Conservation (phyloP, 2,329 filamentous ascomycete species). For the Stachybotrys echinatus region DNA sequence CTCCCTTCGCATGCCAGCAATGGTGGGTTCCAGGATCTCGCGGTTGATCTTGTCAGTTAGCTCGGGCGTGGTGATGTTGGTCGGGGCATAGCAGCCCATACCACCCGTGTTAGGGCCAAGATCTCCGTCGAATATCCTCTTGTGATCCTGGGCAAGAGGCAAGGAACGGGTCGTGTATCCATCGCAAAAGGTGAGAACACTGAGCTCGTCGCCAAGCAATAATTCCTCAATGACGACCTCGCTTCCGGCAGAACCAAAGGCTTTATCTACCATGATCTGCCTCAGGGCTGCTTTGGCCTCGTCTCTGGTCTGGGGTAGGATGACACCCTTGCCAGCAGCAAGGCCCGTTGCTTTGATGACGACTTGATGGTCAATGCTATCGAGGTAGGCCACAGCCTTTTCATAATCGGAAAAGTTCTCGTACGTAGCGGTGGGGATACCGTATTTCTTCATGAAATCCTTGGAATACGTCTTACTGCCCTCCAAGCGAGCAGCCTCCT, state of each 20-base stretch:
- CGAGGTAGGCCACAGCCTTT: constrained; percentile 67
- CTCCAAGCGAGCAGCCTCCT: constrained; percentile 83
- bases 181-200: constrained; percentile 86
- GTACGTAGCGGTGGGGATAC: constrained; percentile 87
- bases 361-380: constrained; percentile 63
- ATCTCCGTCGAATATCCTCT: constrained; percentile 88
- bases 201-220: constrained; percentile 85
- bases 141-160: constrained; percentile 93
- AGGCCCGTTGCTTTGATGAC: constrained; percentile 94
- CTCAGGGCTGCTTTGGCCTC: constrained; percentile 79
- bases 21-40: constrained; percentile 82
- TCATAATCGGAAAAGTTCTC: constrained; percentile 80
- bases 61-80: constrained; percentile 68
- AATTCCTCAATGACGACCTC: constrained; percentile 97
- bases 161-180: constrained; percentile 78
- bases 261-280: constrained; percentile 84
- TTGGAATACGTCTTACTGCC: constrained; percentile 97
- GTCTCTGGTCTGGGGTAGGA: constrained; percentile 74
- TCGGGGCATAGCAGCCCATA: constrained; percentile 97
- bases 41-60: constrained; percentile 74
- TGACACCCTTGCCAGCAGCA: constrained; percentile 92
- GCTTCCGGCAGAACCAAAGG: constrained; percentile 80
- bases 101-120: constrained; percentile 90
- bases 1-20: constrained; percentile 82
- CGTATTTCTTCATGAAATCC: constrained; percentile 91